Conservation (phyloP, 176 grass and related monocot species). For the Oryza rufipogon region DNA sequence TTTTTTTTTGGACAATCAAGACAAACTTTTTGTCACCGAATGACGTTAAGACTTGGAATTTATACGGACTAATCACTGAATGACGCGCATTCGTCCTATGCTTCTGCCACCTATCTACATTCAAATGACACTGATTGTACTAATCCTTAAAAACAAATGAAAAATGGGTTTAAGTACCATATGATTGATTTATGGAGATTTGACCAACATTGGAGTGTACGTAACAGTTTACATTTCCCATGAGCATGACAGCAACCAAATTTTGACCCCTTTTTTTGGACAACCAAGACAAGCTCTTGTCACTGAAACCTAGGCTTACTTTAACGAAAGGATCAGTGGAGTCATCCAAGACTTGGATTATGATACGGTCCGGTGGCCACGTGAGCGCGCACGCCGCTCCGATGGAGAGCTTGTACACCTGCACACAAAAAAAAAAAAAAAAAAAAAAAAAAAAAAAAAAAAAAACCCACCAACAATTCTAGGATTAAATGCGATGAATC, state of each 20-base stretch:
- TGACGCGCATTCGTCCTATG: not conserved
- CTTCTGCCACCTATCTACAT: not conserved
- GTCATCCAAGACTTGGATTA: conserved; percentile 83
- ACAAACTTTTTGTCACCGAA: conserved; percentile 6
- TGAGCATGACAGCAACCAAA: not conserved
- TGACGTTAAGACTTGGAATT: not conserved
- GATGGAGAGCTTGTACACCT: conserved; percentile 79
- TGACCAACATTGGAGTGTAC: not conserved
- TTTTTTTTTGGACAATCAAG: conserved; percentile 22
- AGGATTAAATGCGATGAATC: not conserved
- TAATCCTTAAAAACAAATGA: not conserved
- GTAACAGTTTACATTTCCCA: not conserved
- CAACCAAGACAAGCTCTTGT: conserved; percentile 28
- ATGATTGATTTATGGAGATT: not conserved
- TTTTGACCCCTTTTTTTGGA: not conserved
- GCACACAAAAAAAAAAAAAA: not conserved
- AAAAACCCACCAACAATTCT: too few species aligned
- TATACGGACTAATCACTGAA: not conserved
- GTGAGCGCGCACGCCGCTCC: conserved; percentile 68
- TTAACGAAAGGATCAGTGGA: conserved; percentile 74
- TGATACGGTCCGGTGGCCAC: conserved; percentile 71
- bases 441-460: too few species aligned
- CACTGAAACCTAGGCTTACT: conserved; percentile 49
- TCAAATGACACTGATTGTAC: not conserved
- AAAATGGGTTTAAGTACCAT: not conserved